These are phyloP conservation scores for Euphorbia celastroides DNA, from an alignment of 441 rosid species.

Conservation along the genomic window DNA sequence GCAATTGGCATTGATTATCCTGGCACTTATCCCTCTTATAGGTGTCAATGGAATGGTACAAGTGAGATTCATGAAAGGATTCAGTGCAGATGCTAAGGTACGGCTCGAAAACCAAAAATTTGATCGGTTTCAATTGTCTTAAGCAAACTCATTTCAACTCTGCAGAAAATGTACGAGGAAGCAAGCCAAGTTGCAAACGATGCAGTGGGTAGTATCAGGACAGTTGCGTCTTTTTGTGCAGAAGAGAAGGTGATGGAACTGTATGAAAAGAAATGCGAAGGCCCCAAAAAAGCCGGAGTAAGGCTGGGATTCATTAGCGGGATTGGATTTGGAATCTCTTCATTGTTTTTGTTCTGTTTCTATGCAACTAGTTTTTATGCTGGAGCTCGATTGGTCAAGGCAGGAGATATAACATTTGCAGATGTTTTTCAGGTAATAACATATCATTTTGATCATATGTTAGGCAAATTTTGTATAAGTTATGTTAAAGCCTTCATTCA, in stretches of 20 bases:
- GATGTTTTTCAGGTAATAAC: constrained; percentile 56
- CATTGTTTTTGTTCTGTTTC: constrained; percentile 44
- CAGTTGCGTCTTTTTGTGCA: constrained; percentile 83
- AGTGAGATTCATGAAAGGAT: constrained; percentile 62
- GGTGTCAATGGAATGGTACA: constrained; percentile 52
- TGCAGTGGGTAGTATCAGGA: constrained; percentile 76
- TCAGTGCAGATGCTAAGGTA: constrained; percentile 77
- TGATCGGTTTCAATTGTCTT: neutral
- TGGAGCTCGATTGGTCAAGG: constrained; percentile 61
- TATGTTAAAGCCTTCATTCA: neutral
- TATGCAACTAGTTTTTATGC: constrained; percentile 69
- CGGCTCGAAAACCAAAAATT: neutral
- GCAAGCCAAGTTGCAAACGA: too few species aligned
- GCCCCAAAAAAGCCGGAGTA: constrained; percentile 57
- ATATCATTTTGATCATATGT: neutral
- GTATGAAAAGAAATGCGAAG: constrained; percentile 58
- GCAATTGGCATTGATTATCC: constrained; percentile 62
- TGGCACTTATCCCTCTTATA: constrained; percentile 56
- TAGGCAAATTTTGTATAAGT: neutral
- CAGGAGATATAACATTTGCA: constrained; percentile 43
- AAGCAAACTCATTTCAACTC: neutral
- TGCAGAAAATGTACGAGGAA: constrained; percentile 73
- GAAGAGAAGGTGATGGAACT: constrained; percentile 75
- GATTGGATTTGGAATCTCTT: constrained; percentile 56
- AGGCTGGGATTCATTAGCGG: constrained; percentile 70